phyloP scores from a whole-genome alignment of 2,329 filamentous ascomycete genomes.

The Diaporthe sp. region DNA sequence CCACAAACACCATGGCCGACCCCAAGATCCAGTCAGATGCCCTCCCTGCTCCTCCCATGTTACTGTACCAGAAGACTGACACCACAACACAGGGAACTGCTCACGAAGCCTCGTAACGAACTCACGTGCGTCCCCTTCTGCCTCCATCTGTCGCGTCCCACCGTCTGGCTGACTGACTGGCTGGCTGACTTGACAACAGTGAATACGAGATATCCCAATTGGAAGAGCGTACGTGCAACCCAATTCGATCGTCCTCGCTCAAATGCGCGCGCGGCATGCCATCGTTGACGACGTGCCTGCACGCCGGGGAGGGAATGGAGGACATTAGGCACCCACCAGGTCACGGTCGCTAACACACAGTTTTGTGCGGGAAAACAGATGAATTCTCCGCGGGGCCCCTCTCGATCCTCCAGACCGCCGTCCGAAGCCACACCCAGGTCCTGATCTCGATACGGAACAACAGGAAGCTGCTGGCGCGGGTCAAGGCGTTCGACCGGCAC shows the following conservation, averaged over 20 bases:
- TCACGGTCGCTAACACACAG: constrained; percentile 37
- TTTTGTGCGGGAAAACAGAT: constrained; percentile 56
- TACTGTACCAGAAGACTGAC: constrained; percentile 30
- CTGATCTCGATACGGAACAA: constrained; percentile 98
- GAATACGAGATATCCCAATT: constrained; percentile 91
- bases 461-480: constrained; percentile 94
- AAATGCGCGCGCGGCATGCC: not conserved
- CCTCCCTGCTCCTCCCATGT: not conserved
- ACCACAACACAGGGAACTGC: constrained; percentile 78
- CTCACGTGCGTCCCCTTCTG: constrained; percentile 79
- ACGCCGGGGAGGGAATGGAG: not conserved
- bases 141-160: constrained; percentile 23
- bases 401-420: constrained; percentile 96
- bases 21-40: constrained; percentile 78
- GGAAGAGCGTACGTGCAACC: constrained; percentile 43
- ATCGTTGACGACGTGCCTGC: not conserved
- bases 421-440: constrained; percentile 94
- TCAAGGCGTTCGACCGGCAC: constrained; percentile 98
- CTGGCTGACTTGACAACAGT: constrained; percentile 58
- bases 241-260: not conserved
- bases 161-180: constrained; percentile 10
- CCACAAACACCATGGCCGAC: constrained; percentile 68
- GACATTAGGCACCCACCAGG: not conserved
- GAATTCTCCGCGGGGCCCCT: constrained; percentile 70
- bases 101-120: constrained; percentile 89